phyloP scores from a whole-genome alignment of 257 asterid species.

The Plantago elongata region DNA sequence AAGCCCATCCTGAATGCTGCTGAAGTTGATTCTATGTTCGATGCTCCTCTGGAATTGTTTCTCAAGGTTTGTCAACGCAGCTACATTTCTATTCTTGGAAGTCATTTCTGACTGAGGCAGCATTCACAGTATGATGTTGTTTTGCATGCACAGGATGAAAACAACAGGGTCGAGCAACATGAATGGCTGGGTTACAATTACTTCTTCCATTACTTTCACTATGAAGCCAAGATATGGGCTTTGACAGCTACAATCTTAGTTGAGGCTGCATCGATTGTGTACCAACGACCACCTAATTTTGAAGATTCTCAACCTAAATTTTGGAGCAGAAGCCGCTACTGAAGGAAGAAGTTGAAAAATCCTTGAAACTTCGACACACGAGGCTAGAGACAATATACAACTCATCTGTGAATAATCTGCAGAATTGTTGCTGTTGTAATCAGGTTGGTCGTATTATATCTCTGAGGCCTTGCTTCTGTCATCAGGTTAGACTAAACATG shows the following conservation, averaged over 20 bases:
- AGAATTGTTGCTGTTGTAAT: no score
- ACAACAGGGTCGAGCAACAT: slow-evolving; percentile 47
- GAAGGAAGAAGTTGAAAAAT: slow-evolving; percentile 13
- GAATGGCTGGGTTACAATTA: slow-evolving; percentile 62
- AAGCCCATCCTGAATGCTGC: slow-evolving; percentile 48
- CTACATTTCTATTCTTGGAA: neutral
- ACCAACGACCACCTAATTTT: slow-evolving; percentile 51
- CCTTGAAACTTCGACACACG: neutral
- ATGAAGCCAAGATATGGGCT: slow-evolving; percentile 64
- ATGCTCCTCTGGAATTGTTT: slow-evolving; percentile 82
- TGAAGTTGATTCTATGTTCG: slow-evolving; percentile 71
- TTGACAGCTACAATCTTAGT: slow-evolving; percentile 78
- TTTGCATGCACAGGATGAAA: slow-evolving; percentile 49
- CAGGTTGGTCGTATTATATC: no score
- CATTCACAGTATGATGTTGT: neutral
- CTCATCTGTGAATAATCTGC: neutral
- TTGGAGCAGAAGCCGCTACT: slow-evolving; percentile 48
- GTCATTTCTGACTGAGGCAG: neutral
- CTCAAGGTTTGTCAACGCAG: slow-evolving; percentile 44
- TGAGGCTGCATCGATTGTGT: slow-evolving; percentile 55
- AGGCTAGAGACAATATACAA: neutral
- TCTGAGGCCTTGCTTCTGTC: no score
- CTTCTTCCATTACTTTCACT: slow-evolving; percentile 69
- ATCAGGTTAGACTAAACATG: no score
- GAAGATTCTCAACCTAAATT: slow-evolving; percentile 54